These are phyloP conservation scores for Aspergillus proliferans DNA, from an alignment of 2,329 filamentous ascomycete genomes.

Conservation along the genomic window DNA sequence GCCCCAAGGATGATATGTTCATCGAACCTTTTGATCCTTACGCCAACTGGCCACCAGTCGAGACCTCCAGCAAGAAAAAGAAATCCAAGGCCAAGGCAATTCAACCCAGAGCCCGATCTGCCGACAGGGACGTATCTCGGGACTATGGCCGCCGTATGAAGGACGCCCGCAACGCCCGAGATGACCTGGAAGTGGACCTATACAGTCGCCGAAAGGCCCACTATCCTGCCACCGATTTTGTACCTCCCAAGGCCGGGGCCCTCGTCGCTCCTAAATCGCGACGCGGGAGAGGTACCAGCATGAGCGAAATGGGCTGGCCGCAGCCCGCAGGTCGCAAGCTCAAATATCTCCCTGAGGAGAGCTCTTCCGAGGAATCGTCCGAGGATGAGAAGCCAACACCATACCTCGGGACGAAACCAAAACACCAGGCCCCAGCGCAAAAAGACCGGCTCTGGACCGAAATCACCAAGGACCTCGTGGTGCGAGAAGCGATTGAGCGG, in stretches of 20 bases:
- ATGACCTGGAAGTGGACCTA: not conserved
- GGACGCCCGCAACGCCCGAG: not conserved
- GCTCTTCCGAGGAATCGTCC: conserved; percentile 39
- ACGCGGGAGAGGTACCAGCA: not conserved
- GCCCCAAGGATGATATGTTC: not conserved
- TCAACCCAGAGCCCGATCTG: not conserved
- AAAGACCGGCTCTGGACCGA: conserved; percentile 81
- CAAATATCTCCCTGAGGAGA: not conserved
- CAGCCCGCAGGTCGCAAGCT: not conserved
- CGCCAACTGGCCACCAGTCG: not conserved
- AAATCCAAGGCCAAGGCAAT: not conserved
- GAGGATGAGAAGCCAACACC: conserved; percentile 45
- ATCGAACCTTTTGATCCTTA: not conserved
- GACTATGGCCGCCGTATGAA: not conserved
- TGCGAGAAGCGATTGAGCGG: conserved; percentile 77
- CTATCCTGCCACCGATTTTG: not conserved
- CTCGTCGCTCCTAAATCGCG: not conserved
- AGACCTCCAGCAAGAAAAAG: not conserved
- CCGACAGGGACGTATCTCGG: not conserved
- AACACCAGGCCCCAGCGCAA: conserved; percentile 7
- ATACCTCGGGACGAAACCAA: conserved; percentile 32
- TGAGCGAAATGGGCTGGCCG: not conserved
- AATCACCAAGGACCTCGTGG: conserved; percentile 86
- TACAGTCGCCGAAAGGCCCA: not conserved
- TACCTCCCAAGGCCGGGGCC: not conserved